Base-by-base conservation (phyloP, 805 yeast genomes). In the Suhomyces tanzawaensis region DNA sequence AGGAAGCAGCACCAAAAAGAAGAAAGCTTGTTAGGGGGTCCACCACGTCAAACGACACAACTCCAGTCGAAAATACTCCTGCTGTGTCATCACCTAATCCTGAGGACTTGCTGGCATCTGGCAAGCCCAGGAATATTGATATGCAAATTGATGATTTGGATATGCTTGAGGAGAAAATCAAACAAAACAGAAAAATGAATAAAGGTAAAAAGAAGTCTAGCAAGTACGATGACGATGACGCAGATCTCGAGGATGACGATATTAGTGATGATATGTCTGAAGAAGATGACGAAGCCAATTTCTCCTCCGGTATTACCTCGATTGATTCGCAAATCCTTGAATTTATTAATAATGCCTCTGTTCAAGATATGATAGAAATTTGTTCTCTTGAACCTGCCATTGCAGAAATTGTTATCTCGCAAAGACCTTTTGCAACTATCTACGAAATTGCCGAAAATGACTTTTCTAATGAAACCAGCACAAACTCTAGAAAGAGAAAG, bases 301-400 rank as follows among this genome's bases (percentile, higher is more conserved):
- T 64, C 36, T 29, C 32, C 29, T 62, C 47, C n/a, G 72, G 74
- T 1, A 45, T 66, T 22, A 69, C 74, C 3, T 52, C 69, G 4
- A 80, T 83, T 46, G 90, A 83, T 51, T 69, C 69, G 12, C 80
- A 86, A 42, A 77, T 88, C 18, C 63, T 90, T 32, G 76, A 80
- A 31, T 89, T 93, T 49, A 69, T 91, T 46, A 93, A 93, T 60
- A 75, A 78, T 9, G 91, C 95, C 1, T 76, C 85, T 12, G 69
- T 67, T 2, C 77, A 80, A 39, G 96, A 90, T 55, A 66, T 93
- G 31, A 76, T 83, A 8, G 98, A 91, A 62, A 78, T 90, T 22
- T 79, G 93, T 5, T 80, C 80, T 19, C 80, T 88, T 34, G 68
- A 79, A 1, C 81, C 85, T 8, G 76, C 72, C 7, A 69, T 77